Conservation (phyloP, 352 stramenopile genomes). For the Phytophthora pini region DNA sequence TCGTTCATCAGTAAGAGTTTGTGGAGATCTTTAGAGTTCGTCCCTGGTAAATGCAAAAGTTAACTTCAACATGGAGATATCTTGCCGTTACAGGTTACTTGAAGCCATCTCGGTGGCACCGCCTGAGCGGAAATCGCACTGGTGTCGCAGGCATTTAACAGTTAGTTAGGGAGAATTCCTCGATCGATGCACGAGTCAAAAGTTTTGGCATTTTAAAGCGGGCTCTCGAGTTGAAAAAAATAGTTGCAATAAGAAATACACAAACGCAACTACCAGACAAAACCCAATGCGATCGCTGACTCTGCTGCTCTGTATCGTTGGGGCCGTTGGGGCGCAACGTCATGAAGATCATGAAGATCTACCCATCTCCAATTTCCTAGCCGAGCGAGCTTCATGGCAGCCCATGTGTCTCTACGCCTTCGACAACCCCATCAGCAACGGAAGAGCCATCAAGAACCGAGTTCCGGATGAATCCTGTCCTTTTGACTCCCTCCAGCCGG, state of each 20-base stretch:
- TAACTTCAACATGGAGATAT: conserved; percentile 6
- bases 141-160: neutral
- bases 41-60: neutral
- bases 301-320: conserved; percentile 8
- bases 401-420: conserved; percentile 53
- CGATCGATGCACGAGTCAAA: conserved; percentile 5
- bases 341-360: neutral
- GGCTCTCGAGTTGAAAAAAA: conserved; percentile 4
- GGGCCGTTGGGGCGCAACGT: neutral
- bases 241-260: conserved; percentile 31
- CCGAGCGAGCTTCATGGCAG: conserved; percentile 25
- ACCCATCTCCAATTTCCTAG: conserved; percentile 32
- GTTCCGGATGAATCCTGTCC: conserved; percentile 43
- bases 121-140: neutral
- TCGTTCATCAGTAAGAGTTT: neutral
- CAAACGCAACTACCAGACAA: neutral
- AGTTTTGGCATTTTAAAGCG: neutral
- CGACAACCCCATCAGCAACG: conserved; percentile 21
- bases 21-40: neutral
- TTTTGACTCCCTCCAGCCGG: conserved; percentile 68
- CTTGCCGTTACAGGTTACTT: neutral
- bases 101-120: conserved; percentile 7
- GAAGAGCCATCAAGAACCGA: conserved; percentile 12
- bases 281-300: conserved; percentile 5
- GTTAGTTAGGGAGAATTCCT: conserved; percentile 9